A percentile compares a stretch with the other conserved stretches of the same genome.
Conservation (phyloP, 1,139 yeast species). For the Zygoascus sp. region DNA sequence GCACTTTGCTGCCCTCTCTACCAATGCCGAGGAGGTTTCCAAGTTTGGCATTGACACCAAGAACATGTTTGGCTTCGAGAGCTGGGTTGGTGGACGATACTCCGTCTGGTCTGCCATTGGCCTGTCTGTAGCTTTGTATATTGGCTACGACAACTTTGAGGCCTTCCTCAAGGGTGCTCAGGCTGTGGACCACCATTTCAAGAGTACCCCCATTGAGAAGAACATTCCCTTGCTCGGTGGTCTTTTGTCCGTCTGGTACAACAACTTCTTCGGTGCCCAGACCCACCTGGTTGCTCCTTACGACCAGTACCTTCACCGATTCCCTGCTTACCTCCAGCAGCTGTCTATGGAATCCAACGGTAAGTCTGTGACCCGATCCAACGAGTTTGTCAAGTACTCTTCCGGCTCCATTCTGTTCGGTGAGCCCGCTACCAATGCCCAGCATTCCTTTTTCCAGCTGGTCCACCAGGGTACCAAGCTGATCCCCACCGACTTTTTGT, state of each 20-base stretch:
- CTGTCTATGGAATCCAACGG: slow-evolving; percentile 99
- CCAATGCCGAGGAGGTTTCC: slow-evolving; percentile 84
- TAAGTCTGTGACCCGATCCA: slow-evolving; percentile 91
- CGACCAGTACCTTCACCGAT: slow-evolving; percentile 96
- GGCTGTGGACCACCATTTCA: slow-evolving; percentile 90
- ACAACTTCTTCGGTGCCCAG: slow-evolving; percentile 96
- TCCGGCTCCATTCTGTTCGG: slow-evolving; percentile 95
- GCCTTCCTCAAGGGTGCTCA: slow-evolving; percentile 94
- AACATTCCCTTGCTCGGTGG: slow-evolving; percentile 95
- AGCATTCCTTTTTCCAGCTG: slow-evolving; percentile 98
- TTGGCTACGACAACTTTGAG: slow-evolving; percentile 92
- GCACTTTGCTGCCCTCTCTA: slow-evolving; percentile 95
- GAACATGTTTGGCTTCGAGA: slow-evolving; percentile 97
- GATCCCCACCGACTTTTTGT: slow-evolving; percentile 92
- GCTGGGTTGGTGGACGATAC: slow-evolving; percentile 99
- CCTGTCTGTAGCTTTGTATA: slow-evolving; percentile 86
- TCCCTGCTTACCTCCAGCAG: slow-evolving; percentile 99
- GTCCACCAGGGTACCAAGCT: slow-evolving; percentile 98
- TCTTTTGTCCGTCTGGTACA: slow-evolving; percentile 92
- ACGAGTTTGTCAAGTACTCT: slow-evolving; percentile 85
- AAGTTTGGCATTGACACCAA: slow-evolving; percentile 95
- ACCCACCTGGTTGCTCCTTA: slow-evolving; percentile 97
- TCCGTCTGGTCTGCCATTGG: slow-evolving; percentile 99
- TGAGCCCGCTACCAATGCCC: slow-evolving; percentile 98
- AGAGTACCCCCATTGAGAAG: slow-evolving; percentile 74